These are phyloP conservation scores for Xylaria digitata DNA, from an alignment of 2,329 filamentous ascomycete genomes.

Conservation along the genomic window DNA sequence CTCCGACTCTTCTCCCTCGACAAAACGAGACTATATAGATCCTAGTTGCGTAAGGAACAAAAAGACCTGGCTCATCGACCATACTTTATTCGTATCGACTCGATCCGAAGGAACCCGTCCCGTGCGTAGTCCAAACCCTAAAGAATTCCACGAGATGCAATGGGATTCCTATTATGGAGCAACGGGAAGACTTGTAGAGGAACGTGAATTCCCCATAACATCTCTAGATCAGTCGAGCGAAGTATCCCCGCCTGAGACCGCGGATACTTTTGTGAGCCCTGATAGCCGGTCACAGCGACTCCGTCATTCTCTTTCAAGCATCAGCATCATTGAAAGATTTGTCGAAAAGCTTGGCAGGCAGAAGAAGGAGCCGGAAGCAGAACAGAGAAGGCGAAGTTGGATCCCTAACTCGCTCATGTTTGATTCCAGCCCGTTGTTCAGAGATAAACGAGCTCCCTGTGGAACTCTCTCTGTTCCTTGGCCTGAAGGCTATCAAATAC, in stretches of 20 bases:
- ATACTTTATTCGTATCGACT: slow-evolving; percentile 57
- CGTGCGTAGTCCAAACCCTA: slow-evolving; percentile 53
- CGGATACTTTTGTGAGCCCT: slow-evolving; percentile 38
- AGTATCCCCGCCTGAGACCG: slow-evolving; percentile 36
- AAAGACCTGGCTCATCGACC: slow-evolving; percentile 58
- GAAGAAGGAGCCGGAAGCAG: slow-evolving; percentile 39
- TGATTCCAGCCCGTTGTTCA: slow-evolving; percentile 39
- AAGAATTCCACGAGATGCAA: slow-evolving; percentile 56
- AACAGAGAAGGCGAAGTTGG: slow-evolving; percentile 48
- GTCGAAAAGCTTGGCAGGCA: slow-evolving; percentile 34
- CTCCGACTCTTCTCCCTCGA: slow-evolving; percentile 52
- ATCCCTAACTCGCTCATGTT: slow-evolving; percentile 42
- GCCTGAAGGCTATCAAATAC: slow-evolving; percentile 53
- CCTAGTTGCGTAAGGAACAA: slow-evolving; percentile 53
- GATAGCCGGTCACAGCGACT: slow-evolving; percentile 37
- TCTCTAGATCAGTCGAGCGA: slow-evolving; percentile 38
- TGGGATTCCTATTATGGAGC: slow-evolving; percentile 50
- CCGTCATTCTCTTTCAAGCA: slow-evolving; percentile 40
- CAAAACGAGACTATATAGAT: slow-evolving; percentile 44
- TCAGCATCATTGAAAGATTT: slow-evolving; percentile 44
- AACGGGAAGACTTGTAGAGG: slow-evolving; percentile 51
- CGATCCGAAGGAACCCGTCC: slow-evolving; percentile 53
- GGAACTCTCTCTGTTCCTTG: slow-evolving; percentile 44
- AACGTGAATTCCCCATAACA: slow-evolving; percentile 47
- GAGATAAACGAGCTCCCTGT: slow-evolving; percentile 36